These are phyloP conservation scores for Vachellia collinsii DNA, from an alignment of 306 rosid species.

Conservation along the genomic window DNA sequence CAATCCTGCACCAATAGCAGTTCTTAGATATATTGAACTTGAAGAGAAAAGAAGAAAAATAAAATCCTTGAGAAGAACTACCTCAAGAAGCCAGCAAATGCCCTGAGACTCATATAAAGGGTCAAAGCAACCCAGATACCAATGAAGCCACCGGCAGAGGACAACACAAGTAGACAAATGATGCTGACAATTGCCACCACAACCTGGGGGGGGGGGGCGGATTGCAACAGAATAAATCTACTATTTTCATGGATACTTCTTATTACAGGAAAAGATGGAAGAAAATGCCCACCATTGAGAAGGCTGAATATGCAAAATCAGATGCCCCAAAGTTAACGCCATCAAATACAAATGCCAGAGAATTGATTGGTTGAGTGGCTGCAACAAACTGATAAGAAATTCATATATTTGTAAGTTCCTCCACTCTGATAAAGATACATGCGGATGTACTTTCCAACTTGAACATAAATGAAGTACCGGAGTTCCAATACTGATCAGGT, in stretches of 20 bases:
- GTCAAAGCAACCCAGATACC: conserved; percentile 95
- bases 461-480: conserved; percentile 65
- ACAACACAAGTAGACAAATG: conserved; percentile 67
- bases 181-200: conserved; percentile 86
- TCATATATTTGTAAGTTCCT: conserved; percentile 31
- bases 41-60: background rate
- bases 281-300: conserved; percentile 73
- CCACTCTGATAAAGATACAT: background rate
- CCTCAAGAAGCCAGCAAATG: conserved; percentile 94
- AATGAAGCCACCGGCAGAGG: conserved; percentile 69
- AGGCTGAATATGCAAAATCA: conserved; percentile 96
- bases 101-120: conserved; percentile 81
- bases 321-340: conserved; percentile 98
- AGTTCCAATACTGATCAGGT: conserved; percentile 70
- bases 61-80: conserved; percentile 26
- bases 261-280: conserved; percentile 3
- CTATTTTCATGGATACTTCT: background rate
- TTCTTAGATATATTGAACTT: conserved; percentile 19
- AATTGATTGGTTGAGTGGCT: conserved; percentile 87
- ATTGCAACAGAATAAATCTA: conserved; percentile 5
- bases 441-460: conserved; percentile 19
- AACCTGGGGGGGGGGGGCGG: conserved; percentile 51
- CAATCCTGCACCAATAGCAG: conserved; percentile 67
- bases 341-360: conserved; percentile 91
- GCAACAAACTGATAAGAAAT: conserved; percentile 76